Conservation (phyloP, 805 yeast genomes). For the Cyberlindnera japonica region DNA sequence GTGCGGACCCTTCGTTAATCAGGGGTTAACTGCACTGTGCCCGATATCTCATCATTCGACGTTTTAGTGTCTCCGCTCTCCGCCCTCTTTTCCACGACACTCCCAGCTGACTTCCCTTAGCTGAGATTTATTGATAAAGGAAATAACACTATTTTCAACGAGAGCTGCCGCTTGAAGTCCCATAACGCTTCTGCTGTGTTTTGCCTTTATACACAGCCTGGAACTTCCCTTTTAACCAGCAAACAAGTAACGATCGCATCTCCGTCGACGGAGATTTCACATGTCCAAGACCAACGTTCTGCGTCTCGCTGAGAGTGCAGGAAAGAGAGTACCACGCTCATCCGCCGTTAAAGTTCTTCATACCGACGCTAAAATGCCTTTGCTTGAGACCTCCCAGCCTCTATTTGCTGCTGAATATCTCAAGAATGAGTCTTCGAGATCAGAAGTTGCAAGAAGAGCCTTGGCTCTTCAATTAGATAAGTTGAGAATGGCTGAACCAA, state of each 20-base stretch:
- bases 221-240: neutral
- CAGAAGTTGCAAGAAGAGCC: constrained; percentile 12
- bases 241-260: neutral
- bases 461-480: constrained; percentile 8
- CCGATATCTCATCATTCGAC: constrained; percentile 11
- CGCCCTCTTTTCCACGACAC: neutral
- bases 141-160: constrained; percentile 28
- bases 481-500: constrained; percentile 4
- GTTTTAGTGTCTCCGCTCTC: neutral
- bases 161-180: constrained; percentile 50
- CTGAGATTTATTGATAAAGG: neutral
- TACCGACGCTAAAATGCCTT: constrained; percentile 13
- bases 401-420: constrained; percentile 11
- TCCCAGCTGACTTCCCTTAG: constrained; percentile 10
- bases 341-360: constrained; percentile 7
- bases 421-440: constrained; percentile 10
- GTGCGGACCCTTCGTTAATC: constrained; percentile 3
- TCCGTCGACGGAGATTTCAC: neutral
- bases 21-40: constrained; percentile 4
- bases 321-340: constrained; percentile 14
- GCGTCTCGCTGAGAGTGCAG: constrained; percentile 26
- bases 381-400: constrained; percentile 8
- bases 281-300: constrained; percentile 23
- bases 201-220: constrained; percentile 7
- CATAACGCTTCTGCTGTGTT: neutral